Conservation (phyloP, 805 yeast genomes). For the Maudiozyma serrabonitensis region DNA sequence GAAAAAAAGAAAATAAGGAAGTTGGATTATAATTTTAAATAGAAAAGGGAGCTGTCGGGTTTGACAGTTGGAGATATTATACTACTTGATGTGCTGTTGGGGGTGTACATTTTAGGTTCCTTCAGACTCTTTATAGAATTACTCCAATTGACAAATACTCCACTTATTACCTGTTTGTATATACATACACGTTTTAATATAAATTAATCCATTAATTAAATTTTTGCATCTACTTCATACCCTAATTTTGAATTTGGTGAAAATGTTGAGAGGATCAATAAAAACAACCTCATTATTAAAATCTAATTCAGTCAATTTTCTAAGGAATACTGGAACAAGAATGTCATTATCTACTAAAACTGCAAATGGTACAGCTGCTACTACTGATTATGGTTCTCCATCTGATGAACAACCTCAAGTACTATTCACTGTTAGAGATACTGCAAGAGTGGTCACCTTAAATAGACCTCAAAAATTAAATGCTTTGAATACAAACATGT, state of each 20-base stretch:
- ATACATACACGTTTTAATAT: too few relatives aligned
- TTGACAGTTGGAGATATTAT: too few relatives aligned
- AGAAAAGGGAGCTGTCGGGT: too few relatives aligned
- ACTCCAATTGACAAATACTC: too few relatives aligned
- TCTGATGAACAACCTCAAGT: slow-evolving; percentile 8
- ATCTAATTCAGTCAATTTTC: background rate
- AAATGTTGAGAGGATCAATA: background rate
- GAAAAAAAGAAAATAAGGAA: too few relatives aligned
- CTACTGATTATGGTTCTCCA: background rate
- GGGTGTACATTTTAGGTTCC: too few relatives aligned
- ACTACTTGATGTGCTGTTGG: too few relatives aligned
- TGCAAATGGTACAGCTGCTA: background rate
- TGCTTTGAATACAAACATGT: slow-evolving; percentile 73
- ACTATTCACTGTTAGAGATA: slow-evolving; percentile 25
- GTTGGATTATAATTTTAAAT: too few relatives aligned
- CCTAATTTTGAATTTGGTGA: background rate
- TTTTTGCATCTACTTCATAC: too few relatives aligned
- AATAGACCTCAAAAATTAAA: slow-evolving; percentile 79
- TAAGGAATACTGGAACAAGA: background rate
- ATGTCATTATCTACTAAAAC: background rate
- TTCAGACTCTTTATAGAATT: too few relatives aligned
- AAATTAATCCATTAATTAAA: too few relatives aligned
- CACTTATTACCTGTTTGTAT: too few relatives aligned
- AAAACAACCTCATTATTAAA: background rate
- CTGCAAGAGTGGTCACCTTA: slow-evolving; percentile 63